Evolutionary conservation across 1,139 yeast genomes (phyloP).

Genomic region (Casaregolazyma suthepensis): DNA sequence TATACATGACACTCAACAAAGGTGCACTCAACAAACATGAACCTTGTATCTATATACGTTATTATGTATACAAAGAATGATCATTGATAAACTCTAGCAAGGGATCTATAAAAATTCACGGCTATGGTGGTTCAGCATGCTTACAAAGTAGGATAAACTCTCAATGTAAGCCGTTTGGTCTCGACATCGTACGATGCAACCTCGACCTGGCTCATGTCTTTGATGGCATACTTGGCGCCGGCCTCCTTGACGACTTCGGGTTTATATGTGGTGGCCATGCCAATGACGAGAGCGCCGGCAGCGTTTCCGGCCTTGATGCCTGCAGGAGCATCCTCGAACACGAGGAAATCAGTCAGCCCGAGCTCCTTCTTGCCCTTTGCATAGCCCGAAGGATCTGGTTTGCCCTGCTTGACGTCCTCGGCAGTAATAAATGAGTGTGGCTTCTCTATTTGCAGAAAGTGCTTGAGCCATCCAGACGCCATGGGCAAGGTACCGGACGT

Average conservation of each 20-base stretch:
- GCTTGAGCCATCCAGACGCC: conserved; percentile 73
- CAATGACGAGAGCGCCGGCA: conserved; percentile 78
- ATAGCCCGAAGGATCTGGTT: conserved; percentile 84
- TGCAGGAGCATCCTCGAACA: conserved; percentile 85
- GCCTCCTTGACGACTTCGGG: conserved; percentile 61
- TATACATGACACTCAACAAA: background rate
- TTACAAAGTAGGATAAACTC: conserved; percentile 15
- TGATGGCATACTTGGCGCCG: conserved; percentile 77
- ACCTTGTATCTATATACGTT: background rate
- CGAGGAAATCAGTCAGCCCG: conserved; percentile 51
- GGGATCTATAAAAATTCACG: background rate
- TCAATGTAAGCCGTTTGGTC: conserved; percentile 19
- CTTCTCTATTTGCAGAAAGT: conserved; percentile 48
- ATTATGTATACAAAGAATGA: background rate
- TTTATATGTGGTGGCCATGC: conserved; percentile 75
- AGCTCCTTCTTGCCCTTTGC: conserved; percentile 55
- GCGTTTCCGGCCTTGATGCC: conserved; percentile 81
- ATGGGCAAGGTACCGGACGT: conserved; percentile 74
- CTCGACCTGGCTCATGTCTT: conserved; percentile 51
- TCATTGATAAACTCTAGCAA: background rate
- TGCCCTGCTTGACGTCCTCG: conserved; percentile 68
- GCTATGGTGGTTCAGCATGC: background rate
- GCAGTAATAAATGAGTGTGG: conserved; percentile 78
- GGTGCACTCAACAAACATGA: no score
- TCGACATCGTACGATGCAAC: conserved; percentile 31